phyloP scores from a whole-genome alignment of 306 rosid genomes.

The Glycine latifolia region DNA sequence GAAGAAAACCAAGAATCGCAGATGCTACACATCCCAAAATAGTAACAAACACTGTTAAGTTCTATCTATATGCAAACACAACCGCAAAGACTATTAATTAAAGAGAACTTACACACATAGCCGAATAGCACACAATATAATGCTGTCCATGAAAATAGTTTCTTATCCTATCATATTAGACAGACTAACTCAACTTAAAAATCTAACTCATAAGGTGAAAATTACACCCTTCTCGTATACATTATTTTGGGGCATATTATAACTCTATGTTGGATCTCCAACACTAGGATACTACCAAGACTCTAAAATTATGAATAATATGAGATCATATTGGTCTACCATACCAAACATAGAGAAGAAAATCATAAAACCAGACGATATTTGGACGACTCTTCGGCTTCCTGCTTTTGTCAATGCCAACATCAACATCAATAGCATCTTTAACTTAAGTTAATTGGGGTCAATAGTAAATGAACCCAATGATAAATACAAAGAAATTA shows the following conservation, averaged over 20 bases:
- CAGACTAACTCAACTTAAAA: no score
- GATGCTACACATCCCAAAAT: constrained; percentile 62
- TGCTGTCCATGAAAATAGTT: constrained; percentile 57
- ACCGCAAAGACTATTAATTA: background rate
- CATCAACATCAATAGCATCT: no score
- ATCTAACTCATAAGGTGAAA: no score
- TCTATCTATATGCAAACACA: background rate
- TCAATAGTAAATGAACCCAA: no score
- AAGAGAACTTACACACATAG: constrained; percentile 68
- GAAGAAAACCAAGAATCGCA: constrained; percentile 84
- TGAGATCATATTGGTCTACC: background rate
- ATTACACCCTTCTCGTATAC: no score
- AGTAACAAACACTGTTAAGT: constrained; percentile 3
- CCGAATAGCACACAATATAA: constrained; percentile 76
- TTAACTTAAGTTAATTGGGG: no score
- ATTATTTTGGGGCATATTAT: background rate
- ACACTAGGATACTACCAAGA: background rate
- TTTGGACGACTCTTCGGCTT: constrained; percentile 90
- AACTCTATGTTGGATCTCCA: no score
- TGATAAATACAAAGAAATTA: no score
- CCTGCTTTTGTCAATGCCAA: constrained; percentile 86
- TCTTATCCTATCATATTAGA: background rate
- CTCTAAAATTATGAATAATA: constrained; percentile 5
- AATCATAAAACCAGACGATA: constrained; percentile 87
- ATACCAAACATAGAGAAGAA: constrained; percentile 86